Percentiles rank a stretch among this genome's conserved stretches.
phyloP scores from a whole-genome alignment of 768 basidiomycete species.

The Boletus edulis region DNA sequence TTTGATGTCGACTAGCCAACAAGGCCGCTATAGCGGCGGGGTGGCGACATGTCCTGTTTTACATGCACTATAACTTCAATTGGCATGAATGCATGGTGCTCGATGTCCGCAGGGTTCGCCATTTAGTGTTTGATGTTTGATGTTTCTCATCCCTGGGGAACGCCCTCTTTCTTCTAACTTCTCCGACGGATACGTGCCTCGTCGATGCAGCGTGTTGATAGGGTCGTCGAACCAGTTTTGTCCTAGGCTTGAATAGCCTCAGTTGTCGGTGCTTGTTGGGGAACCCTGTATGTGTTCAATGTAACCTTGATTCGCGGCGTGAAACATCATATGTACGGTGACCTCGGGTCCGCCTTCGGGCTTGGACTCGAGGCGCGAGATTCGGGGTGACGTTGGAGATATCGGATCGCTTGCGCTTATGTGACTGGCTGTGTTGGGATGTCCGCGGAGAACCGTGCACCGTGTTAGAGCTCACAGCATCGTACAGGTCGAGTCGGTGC shows the following conservation, averaged over 20 bases:
- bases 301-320: too few relatives aligned
- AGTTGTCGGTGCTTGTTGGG: too few relatives aligned
- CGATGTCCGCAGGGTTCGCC: too few relatives aligned
- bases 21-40: too few relatives aligned
- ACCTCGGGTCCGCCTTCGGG: constrained; percentile 5
- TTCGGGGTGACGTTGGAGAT: constrained; percentile 3
- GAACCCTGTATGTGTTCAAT: neutral
- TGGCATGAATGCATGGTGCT: too few relatives aligned
- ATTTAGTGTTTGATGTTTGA: too few relatives aligned
- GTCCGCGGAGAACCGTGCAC: neutral
- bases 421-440: neutral
- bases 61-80: too few relatives aligned
- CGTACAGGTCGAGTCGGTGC: neutral
- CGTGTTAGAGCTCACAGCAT: neutral
- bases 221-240: constrained; percentile 13
- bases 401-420: neutral
- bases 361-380: neutral
- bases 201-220: constrained; percentile 24
- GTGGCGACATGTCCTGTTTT: too few relatives aligned
- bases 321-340: too few relatives aligned
- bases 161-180: too few relatives aligned
- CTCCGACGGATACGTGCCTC: constrained; percentile 6
- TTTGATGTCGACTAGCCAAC: too few relatives aligned
- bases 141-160: too few relatives aligned
- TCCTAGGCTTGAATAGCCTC: neutral